These are phyloP conservation scores for Boletus sp. DNA, from an alignment of 1,284 basidiomycete species.

Conservation along the genomic window DNA sequence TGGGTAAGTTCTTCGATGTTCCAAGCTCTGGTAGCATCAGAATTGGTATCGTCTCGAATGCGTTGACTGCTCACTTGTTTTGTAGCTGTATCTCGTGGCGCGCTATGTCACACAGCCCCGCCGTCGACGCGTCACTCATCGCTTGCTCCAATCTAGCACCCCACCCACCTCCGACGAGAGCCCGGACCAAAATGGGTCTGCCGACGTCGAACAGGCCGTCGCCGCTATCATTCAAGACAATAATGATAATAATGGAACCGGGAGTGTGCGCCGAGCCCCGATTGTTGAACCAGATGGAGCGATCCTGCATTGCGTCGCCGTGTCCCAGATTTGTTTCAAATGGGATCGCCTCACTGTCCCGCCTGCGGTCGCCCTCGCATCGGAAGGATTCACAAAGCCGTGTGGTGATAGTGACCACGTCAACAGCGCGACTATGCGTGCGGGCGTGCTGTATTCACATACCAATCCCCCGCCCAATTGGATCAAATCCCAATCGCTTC, in stretches of 20 bases:
- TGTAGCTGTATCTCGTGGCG: slow-evolving; percentile 30
- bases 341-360: slow-evolving; percentile 73
- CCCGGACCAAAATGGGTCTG: slow-evolving; percentile 9
- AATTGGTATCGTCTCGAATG: background rate
- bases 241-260: background rate
- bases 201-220: slow-evolving; percentile 27
- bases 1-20: slow-evolving; percentile 50
- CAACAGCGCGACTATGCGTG: background rate
- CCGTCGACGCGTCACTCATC: background rate
- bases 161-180: slow-evolving; percentile 8
- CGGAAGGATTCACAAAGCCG: slow-evolving; percentile 49
- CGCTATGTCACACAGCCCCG: slow-evolving; percentile 30
- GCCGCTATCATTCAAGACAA: slow-evolving; percentile 37
- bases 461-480: slow-evolving; percentile 54
- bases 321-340: slow-evolving; percentile 75
- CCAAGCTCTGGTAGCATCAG: background rate
- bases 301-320: slow-evolving; percentile 62
- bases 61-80: background rate
- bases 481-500: slow-evolving; percentile 39
- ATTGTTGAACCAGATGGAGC: slow-evolving; percentile 53
- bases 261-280: slow-evolving; percentile 18
- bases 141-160: slow-evolving; percentile 3
- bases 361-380: slow-evolving; percentile 54
- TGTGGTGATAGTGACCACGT: background rate
- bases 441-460: slow-evolving; percentile 35